phyloP scores from a whole-genome alignment of 176 grass and related monocot species.

The Areca catechu region DNA sequence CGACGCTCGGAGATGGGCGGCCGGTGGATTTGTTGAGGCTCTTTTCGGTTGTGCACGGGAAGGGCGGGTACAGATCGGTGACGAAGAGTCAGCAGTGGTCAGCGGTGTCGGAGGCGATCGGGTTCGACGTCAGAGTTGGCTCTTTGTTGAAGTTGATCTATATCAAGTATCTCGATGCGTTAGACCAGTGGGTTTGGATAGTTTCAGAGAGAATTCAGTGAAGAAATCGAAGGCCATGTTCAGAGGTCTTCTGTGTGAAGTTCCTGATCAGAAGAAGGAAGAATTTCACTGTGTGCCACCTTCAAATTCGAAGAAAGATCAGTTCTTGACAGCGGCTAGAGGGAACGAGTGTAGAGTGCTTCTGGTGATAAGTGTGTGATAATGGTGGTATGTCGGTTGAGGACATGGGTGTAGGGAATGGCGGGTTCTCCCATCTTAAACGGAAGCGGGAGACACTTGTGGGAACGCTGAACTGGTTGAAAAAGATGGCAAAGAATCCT shows the following conservation, averaged over 20 bases:
- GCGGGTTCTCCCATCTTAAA: slow-evolving; percentile 17
- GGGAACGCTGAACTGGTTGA: slow-evolving; percentile 18
- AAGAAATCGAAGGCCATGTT: neutral
- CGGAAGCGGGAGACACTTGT: slow-evolving; percentile 21
- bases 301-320: slow-evolving; percentile 14
- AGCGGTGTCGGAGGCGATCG: slow-evolving; percentile 17
- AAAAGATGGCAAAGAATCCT: slow-evolving; percentile 28
- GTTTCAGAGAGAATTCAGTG: neutral
- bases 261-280: neutral
- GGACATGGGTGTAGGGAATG: neutral
- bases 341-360: no score
- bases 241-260: neutral
- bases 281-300: neutral
- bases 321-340: neutral
- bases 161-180: slow-evolving; percentile 18
- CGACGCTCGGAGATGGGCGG: slow-evolving; percentile 5
- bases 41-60: slow-evolving; percentile 20
- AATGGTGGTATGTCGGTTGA: neutral
- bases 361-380: neutral
- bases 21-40: slow-evolving; percentile 31
- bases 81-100: slow-evolving; percentile 10
- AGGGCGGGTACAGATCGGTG: slow-evolving; percentile 31
- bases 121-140: slow-evolving; percentile 11
- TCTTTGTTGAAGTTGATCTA: slow-evolving; percentile 27
- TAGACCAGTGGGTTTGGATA: slow-evolving; percentile 18